Evolutionary conservation across 345 rosid genomes (phyloP).

Genomic region (Citrus australasica): DNA sequence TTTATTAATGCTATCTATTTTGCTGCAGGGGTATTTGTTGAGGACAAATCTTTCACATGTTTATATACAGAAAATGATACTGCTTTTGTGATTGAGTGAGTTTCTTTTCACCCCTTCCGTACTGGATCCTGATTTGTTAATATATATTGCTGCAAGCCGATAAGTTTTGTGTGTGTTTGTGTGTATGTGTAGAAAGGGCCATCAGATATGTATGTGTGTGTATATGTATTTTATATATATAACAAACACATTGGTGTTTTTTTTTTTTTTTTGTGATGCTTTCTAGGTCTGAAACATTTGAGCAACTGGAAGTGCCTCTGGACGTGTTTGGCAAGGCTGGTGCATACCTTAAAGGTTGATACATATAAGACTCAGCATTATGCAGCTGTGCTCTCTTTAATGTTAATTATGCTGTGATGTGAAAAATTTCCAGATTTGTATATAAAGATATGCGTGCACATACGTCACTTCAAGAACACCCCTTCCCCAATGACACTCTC

Average conservation of each 20-base stretch:
- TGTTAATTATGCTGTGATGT: neutral
- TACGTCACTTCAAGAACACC: neutral
- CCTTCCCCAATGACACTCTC: neutral
- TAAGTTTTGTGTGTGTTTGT: neutral
- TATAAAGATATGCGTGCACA: neutral
- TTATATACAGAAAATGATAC: slow-evolving; percentile 64
- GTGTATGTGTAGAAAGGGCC: neutral
- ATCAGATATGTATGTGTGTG: neutral
- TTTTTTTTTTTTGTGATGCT: slow-evolving; percentile 6
- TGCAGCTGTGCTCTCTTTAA: neutral
- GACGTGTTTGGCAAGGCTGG: slow-evolving; percentile 75
- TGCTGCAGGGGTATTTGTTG: slow-evolving; percentile 71
- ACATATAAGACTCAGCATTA: neutral
- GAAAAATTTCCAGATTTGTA: neutral
- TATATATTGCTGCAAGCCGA: neutral
- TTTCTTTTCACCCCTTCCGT: slow-evolving; percentile 9
- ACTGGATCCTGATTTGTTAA: neutral
- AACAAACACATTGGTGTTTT: neutral
- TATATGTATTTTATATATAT: neutral
- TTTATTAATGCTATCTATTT: slow-evolving; percentile 8
- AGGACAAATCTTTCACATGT: slow-evolving; percentile 77
- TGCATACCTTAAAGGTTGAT: slow-evolving; percentile 70
- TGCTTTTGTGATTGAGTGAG: slow-evolving; percentile 84
- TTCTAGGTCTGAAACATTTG: slow-evolving; percentile 69
- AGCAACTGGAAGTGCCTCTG: slow-evolving; percentile 79